phyloP scores from a whole-genome alignment of 2,329 filamentous ascomycete species.

The Camptophora hylomeconis region DNA sequence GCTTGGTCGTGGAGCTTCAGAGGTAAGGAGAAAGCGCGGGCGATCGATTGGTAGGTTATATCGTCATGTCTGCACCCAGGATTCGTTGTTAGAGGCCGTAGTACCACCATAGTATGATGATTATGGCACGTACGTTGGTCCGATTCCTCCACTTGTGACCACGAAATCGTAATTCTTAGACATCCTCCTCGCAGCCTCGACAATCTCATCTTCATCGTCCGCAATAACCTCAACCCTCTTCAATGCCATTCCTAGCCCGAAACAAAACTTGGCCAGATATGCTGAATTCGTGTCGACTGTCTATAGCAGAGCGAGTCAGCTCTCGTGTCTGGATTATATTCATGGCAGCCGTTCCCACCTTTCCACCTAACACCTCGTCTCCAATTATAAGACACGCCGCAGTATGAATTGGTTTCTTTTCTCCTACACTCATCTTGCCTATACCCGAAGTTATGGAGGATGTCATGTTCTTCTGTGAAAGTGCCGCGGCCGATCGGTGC shows the following conservation, averaged over 20 bases:
- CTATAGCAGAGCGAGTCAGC: constrained; percentile 29
- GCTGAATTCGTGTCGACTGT: constrained; percentile 55
- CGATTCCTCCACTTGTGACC: constrained; percentile 89
- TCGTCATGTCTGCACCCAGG: constrained; percentile 81
- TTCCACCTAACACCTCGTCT: constrained; percentile 79
- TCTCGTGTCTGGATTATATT: constrained; percentile 1
- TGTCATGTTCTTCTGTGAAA: constrained; percentile 26
- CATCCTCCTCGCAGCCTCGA: constrained; percentile 79
- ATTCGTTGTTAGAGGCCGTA: not conserved
- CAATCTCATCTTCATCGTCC: constrained; percentile 81
- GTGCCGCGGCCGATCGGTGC: constrained; percentile 32
- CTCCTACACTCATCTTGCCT: too few species aligned
- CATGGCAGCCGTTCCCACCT: too few species aligned
- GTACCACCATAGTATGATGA: constrained; percentile 1
- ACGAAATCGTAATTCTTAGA: constrained; percentile 84
- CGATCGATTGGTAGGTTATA: constrained; percentile 91
- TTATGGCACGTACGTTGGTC: constrained; percentile 59
- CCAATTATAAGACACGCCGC: constrained; percentile 90
- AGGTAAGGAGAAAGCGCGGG: constrained; percentile 69
- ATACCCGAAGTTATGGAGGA: too few species aligned
- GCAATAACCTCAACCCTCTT: constrained; percentile 87
- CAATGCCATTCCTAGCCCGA: constrained; percentile 52
- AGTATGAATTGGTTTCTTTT: constrained; percentile 52
- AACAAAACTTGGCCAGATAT: constrained; percentile 54
- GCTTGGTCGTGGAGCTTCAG: constrained; percentile 66